A percentile compares a stretch with the other conserved stretches of the same genome.
Conservation (phyloP, 75 land plant species). For the Pseudotsuga menziesii region DNA sequence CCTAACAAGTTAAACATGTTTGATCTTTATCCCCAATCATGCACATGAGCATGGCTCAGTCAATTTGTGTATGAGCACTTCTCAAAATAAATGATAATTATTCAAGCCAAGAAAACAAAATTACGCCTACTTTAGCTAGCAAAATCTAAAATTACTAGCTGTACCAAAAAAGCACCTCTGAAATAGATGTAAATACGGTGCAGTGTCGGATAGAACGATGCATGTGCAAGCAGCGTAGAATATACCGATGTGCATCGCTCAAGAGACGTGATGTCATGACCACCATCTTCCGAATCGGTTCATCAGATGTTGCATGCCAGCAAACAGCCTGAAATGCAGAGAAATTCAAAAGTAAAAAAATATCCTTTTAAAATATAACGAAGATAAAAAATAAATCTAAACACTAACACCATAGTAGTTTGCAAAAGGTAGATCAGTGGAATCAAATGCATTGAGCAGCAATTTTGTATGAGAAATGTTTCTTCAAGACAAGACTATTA, state of each 20-base stretch:
- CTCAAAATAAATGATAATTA: background rate
- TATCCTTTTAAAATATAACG: background rate
- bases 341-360: background rate
- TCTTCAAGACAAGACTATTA: background rate
- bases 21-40: background rate
- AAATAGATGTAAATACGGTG: conserved; percentile 75
- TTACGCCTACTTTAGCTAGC: background rate
- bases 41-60: background rate
- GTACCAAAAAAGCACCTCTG: conserved; percentile 67
- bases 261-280: conserved; percentile 76
- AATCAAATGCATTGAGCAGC: background rate
- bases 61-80: background rate
- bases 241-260: conserved; percentile 88
- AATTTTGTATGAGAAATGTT: background rate
- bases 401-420: background rate
- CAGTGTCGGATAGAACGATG: conserved; percentile 51
- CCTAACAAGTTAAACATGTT: background rate
- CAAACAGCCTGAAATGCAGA: conserved; percentile 42
- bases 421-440: background rate
- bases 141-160: background rate
- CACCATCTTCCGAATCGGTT: conserved; percentile 58
- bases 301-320: conserved; percentile 32
- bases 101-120: conserved; percentile 1
- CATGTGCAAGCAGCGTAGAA: conserved; percentile 68
- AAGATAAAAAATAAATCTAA: background rate